A percentile compares a stretch with the other conserved stretches of the same genome.
Conservation (phyloP, 176 grass and related monocot genomes). For the Dendrocalamus sinicus region DNA sequence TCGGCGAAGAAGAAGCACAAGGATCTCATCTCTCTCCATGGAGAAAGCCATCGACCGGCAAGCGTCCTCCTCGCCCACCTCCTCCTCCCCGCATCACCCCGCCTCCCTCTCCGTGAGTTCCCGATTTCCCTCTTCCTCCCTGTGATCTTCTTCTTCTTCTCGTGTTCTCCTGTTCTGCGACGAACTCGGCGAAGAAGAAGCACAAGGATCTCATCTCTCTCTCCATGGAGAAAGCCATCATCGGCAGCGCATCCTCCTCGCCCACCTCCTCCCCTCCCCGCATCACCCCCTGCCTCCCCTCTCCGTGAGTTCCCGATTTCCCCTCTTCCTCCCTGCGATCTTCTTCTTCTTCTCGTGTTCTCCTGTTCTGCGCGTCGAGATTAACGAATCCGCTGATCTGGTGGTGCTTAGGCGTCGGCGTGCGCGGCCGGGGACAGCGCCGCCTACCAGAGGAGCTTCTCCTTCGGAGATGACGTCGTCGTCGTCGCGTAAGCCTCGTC, state of each 20-base stretch:
- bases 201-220: neutral
- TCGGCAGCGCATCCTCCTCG: conserved; percentile 81
- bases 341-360: neutral
- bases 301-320: conserved; percentile 35
- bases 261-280: conserved; percentile 69
- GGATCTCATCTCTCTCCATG: no score
- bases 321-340: neutral
- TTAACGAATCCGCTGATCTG: neutral
- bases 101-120: no score
- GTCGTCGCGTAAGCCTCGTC: conserved; percentile 74
- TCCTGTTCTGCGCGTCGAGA: neutral
- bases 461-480: conserved; percentile 84
- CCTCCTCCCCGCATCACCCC: no score
- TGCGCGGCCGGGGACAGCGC: conserved; percentile 96
- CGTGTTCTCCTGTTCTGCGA: no score
- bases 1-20: no score
- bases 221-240: conserved; percentile 87
- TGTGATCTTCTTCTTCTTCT: no score
- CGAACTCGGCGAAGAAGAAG: neutral
- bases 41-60: no score
- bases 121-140: no score
- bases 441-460: conserved; percentile 73
- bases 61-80: no score
- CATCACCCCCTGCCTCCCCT: neutral
- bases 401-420: conserved; percentile 56